These are phyloP conservation scores for Xylaria curta DNA, from an alignment of 495 filamentous ascomycete species.

Conservation along the genomic window DNA sequence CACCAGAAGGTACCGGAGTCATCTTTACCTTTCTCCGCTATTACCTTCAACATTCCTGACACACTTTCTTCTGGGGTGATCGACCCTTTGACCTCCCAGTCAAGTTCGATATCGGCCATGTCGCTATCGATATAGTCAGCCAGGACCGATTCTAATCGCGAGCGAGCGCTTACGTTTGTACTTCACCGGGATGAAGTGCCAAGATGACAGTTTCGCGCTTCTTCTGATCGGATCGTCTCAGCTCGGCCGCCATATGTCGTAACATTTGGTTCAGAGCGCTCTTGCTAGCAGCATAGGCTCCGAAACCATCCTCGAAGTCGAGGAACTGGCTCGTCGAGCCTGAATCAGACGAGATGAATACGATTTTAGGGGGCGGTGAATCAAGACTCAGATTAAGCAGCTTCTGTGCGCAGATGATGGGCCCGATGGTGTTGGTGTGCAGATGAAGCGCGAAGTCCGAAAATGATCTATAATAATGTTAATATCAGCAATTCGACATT, in stretches of 20 bases:
- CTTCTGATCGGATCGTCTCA: constrained; percentile 17
- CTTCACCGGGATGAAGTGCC: constrained; percentile 23
- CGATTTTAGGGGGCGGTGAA: constrained; percentile 48
- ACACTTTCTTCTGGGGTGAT: constrained; percentile 13
- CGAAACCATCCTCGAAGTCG: constrained; percentile 64
- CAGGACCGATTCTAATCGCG: neutral
- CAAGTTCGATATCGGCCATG: constrained; percentile 11
- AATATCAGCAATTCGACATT: neutral
- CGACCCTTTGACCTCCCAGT: constrained; percentile 19
- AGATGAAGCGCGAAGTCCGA: constrained; percentile 60
- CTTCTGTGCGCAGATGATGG: constrained; percentile 61
- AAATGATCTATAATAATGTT: constrained; percentile 49
- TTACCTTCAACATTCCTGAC: constrained; percentile 5
- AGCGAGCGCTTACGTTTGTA: constrained; percentile 15
- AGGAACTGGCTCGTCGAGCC: constrained; percentile 54
- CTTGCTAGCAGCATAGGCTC: constrained; percentile 63
- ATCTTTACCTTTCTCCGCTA: constrained; percentile 7
- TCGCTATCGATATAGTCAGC: neutral
- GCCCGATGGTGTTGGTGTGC: constrained; percentile 63
- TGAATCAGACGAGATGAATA: constrained; percentile 62
- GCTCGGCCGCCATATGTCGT: constrained; percentile 31
- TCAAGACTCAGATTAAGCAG: constrained; percentile 47
- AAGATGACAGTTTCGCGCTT: constrained; percentile 20
- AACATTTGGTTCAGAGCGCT: constrained; percentile 64
- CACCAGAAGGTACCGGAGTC: constrained; percentile 22